Conservation (phyloP, 208 protist species). For the Acanthamoeba royreba region DNA sequence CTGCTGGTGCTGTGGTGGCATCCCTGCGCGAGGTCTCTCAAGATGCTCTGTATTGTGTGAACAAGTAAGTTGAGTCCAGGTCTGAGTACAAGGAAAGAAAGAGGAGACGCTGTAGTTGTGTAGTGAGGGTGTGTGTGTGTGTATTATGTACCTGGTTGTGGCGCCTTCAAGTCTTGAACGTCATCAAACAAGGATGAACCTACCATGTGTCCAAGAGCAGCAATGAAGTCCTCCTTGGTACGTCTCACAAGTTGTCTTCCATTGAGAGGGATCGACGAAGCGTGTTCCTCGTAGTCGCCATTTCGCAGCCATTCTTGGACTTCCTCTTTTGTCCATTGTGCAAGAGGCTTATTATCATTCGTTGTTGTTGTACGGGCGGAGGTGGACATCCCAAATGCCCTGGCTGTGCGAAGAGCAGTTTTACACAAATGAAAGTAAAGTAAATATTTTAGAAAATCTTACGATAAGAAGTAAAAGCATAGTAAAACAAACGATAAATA, state of each 20-base stretch:
- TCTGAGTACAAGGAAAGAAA: background rate
- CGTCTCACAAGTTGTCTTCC: background rate
- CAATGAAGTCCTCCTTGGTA: background rate
- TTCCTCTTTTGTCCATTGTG: background rate
- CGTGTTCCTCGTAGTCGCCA: background rate
- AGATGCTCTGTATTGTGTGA: background rate
- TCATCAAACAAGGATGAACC: background rate
- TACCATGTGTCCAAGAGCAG: background rate
- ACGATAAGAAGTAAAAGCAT: background rate
- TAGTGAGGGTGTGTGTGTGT: background rate
- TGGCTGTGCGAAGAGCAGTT: no score
- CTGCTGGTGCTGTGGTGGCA: background rate
- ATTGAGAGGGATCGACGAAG: background rate
- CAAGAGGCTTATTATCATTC: background rate
- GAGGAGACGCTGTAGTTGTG: background rate
- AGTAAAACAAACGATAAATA: slow-evolving; percentile 5
- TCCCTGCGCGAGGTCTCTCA: background rate
- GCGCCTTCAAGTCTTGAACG: background rate
- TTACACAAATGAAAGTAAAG: no score
- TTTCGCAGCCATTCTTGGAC: background rate
- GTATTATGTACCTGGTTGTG: background rate
- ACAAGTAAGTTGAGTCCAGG: background rate
- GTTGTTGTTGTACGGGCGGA: background rate
- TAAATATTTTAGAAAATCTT: background rate
- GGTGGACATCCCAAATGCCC: background rate